Percentiles rank a stretch among this genome's conserved stretches.
These are phyloP conservation scores for Cordyceps fumosorosea DNA, from an alignment of 2,329 filamentous ascomycete genomes.

Conservation along the genomic window DNA sequence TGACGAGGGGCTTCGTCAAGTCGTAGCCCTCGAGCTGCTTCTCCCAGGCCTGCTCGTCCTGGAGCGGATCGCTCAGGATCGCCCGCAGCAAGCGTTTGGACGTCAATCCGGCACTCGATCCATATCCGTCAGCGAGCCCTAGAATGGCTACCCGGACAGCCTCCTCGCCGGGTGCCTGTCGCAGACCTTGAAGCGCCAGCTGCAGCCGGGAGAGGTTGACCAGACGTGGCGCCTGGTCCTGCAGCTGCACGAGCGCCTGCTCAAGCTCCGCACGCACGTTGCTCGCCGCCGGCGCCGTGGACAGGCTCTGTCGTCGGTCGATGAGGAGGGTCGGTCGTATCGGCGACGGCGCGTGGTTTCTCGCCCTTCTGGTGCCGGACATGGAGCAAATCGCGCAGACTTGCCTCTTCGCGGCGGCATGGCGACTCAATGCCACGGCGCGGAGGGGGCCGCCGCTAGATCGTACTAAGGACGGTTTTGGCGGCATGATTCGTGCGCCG, in stretches of 20 bases:
- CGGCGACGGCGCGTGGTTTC: constrained; percentile 3
- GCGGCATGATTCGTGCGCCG: constrained; percentile 7
- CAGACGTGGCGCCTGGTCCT: constrained; percentile 53
- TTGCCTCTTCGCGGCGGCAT: not conserved
- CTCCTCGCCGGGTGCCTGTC: constrained; percentile 49
- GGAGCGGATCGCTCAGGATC: constrained; percentile 64
- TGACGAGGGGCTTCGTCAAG: constrained; percentile 51
- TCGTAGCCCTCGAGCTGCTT: constrained; percentile 48
- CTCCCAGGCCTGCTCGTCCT: constrained; percentile 60
- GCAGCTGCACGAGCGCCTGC: constrained; percentile 51
- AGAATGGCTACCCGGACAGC: constrained; percentile 53
- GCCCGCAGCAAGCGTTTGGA: constrained; percentile 63
- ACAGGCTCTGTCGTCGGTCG: constrained; percentile 10
- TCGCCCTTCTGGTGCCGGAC: not conserved
- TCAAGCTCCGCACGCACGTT: constrained; percentile 49
- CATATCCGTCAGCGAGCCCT: constrained; percentile 35
- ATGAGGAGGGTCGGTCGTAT: not conserved
- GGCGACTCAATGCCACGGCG: constrained; percentile 1
- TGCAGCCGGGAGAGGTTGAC: constrained; percentile 65
- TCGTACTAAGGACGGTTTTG: constrained; percentile 4
- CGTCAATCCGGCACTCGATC: constrained; percentile 34
- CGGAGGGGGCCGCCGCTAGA: not conserved
- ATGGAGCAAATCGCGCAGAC: constrained; percentile 11
- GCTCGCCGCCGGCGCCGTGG: constrained; percentile 19
- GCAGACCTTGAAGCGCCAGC: constrained; percentile 60